phyloP scores from a whole-genome alignment of 1,284 basidiomycete genomes.

The Cystobasidiaceae sp. region DNA sequence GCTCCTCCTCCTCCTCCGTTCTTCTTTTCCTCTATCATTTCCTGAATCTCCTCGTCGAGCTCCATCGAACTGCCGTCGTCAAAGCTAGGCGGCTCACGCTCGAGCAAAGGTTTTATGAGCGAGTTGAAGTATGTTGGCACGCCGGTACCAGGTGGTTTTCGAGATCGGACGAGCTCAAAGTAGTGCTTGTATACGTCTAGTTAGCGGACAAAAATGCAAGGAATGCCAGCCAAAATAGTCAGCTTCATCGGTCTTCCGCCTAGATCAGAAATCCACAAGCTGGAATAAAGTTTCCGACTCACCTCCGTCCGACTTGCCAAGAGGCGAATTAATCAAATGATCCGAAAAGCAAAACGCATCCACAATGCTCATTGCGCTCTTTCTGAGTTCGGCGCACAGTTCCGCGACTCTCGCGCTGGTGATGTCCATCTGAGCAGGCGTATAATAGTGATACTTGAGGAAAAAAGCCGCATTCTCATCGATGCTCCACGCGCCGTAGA shows the following conservation, averaged over 20 bases:
- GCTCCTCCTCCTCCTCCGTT: constrained; percentile 3
- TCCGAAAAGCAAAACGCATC: constrained; percentile 55
- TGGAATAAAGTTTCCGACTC: constrained; percentile 33
- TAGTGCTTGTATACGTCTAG: constrained; percentile 51
- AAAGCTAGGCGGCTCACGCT: constrained; percentile 48
- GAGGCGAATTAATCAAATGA: constrained; percentile 57
- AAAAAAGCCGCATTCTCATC: constrained; percentile 56
- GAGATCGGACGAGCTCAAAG: constrained; percentile 49
- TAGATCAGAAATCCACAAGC: neutral
- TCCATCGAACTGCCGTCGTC: constrained; percentile 49
- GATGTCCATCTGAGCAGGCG: constrained; percentile 37
- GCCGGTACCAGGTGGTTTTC: constrained; percentile 42
- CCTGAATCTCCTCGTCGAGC: constrained; percentile 51
- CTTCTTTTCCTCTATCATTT: constrained; percentile 37
- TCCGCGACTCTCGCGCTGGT: constrained; percentile 44
- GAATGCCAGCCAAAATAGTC: too few species aligned
- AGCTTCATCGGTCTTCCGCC: constrained; percentile 36
- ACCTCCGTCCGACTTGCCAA: constrained; percentile 52
- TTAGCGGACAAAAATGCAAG: constrained; percentile 20
- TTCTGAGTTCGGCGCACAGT: constrained; percentile 52
- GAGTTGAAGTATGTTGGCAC: constrained; percentile 50
- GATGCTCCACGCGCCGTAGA: constrained; percentile 55
- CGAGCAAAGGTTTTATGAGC: constrained; percentile 54
- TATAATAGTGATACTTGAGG: constrained; percentile 49
- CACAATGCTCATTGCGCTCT: constrained; percentile 52